Conservation (phyloP, 768 basidiomycete genomes). For the Lactarius hengduanensis region DNA sequence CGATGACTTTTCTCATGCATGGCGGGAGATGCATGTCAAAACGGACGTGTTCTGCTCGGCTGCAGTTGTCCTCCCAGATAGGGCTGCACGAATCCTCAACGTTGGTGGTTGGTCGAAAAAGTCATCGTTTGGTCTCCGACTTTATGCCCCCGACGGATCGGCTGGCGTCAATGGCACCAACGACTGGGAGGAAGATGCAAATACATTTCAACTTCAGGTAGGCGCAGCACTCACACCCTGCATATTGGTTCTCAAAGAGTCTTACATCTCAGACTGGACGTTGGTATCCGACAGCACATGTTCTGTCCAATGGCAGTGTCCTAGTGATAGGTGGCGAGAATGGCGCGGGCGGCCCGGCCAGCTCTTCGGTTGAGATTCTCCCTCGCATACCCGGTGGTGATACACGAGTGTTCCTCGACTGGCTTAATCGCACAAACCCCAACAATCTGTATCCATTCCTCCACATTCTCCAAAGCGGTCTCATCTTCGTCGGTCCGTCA, state of each 20-base stretch:
- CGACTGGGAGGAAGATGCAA: conserved; percentile 75
- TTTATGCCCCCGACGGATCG: conserved; percentile 71
- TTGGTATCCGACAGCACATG: conserved; percentile 70
- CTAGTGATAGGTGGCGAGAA: conserved; percentile 76
- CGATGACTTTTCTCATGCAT: conserved; percentile 46
- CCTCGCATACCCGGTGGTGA: conserved; percentile 64
- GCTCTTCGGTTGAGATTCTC: conserved; percentile 69
- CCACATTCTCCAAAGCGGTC: conserved; percentile 63
- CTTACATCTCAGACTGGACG: conserved; percentile 47
- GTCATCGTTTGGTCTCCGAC: conserved; percentile 69
- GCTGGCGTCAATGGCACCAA: conserved; percentile 70
- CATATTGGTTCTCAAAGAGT: not conserved
- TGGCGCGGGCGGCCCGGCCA: conserved; percentile 63
- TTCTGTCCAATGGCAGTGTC: conserved; percentile 71
- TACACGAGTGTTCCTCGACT: conserved; percentile 61
- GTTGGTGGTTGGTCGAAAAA: conserved; percentile 69
- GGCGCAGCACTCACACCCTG: conserved; percentile 14
- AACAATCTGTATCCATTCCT: conserved; percentile 82
- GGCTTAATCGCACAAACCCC: conserved; percentile 69
- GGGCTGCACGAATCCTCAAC: conserved; percentile 61
- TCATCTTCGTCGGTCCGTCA: conserved; percentile 64
- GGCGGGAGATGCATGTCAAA: conserved; percentile 76
- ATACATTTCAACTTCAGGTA: conserved; percentile 61
- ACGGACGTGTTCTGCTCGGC: conserved; percentile 81
- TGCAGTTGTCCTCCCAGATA: conserved; percentile 72